These are phyloP conservation scores for Cutaneotrichosporon spelunceum DNA, from an alignment of 1,284 basidiomycete genomes.

Conservation along the genomic window DNA sequence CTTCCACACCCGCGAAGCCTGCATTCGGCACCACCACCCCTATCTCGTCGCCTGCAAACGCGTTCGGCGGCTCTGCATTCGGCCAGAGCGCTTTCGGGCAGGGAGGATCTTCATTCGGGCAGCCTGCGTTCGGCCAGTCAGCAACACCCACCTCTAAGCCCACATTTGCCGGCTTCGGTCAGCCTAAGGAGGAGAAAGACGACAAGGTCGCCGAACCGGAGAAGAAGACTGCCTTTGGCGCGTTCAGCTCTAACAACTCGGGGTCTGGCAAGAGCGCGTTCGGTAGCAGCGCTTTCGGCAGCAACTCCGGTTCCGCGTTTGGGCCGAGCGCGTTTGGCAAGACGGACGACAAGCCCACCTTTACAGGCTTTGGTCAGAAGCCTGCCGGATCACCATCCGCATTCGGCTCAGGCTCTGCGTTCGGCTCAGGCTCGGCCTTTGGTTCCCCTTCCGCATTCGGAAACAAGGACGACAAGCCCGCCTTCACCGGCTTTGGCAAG, in stretches of 20 bases:
- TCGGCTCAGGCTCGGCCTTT: constrained; percentile 9
- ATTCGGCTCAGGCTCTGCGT: constrained; percentile 17
- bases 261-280: constrained; percentile 21
- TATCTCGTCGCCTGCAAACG: constrained; percentile 6
- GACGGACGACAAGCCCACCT: constrained; percentile 7
- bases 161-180: constrained; percentile 28
- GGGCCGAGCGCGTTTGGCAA: constrained; percentile 14
- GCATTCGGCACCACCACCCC: constrained; percentile 11
- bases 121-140: constrained; percentile 23
- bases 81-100: constrained; percentile 18
- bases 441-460: constrained; percentile 4
- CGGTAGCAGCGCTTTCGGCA: constrained; percentile 7
- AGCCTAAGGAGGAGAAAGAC: constrained; percentile 4
- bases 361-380: constrained; percentile 22
- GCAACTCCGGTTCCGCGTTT: not conserved
- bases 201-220: not conserved
- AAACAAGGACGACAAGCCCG: constrained; percentile 1
- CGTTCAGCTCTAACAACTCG: constrained; percentile 7
- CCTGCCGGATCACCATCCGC: constrained; percentile 1
- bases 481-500: not conserved
- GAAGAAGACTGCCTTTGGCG: constrained; percentile 13
- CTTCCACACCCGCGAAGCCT: not conserved
- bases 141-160: not conserved
- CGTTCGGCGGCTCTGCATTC: constrained; percentile 14
- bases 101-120: not conserved